phyloP scores from a whole-genome alignment of 352 stramenopile species.

The Globisporangium lucens region DNA sequence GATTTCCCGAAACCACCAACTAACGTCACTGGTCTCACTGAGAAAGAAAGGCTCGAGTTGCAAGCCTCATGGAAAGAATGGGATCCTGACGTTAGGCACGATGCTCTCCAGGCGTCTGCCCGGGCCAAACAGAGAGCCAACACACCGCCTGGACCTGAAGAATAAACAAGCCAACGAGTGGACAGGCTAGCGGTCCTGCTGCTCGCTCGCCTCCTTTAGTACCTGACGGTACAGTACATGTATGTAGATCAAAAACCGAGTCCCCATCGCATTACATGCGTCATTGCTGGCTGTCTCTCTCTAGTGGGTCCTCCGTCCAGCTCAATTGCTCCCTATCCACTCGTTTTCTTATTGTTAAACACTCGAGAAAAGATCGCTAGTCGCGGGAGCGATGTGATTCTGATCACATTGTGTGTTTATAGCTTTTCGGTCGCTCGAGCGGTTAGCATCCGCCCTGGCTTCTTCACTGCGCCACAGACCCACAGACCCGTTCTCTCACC shows the following conservation, averaged over 20 bases:
- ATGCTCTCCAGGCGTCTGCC: too few relatives aligned
- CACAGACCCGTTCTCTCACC: not conserved
- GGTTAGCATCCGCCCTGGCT: not conserved
- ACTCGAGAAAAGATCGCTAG: too few relatives aligned
- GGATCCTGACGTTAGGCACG: not conserved
- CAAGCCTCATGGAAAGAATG: not conserved
- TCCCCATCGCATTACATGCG: not conserved
- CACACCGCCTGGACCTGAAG: not conserved
- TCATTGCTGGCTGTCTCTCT: not conserved
- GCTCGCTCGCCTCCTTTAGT: too few relatives aligned
- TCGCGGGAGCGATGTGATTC: too few relatives aligned
- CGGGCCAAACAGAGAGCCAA: not conserved
- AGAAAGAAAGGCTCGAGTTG: not conserved
- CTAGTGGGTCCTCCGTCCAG: too few relatives aligned
- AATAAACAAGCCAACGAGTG: not conserved
- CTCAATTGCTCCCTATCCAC: too few relatives aligned
- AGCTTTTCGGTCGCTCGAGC: too few relatives aligned
- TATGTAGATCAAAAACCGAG: not conserved
- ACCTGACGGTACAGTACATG: too few relatives aligned
- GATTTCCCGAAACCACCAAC: too few relatives aligned
- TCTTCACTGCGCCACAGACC: not conserved
- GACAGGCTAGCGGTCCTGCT: not conserved
- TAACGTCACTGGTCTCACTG: not conserved
- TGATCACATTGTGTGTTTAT: too few relatives aligned
- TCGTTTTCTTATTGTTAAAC: too few relatives aligned